Evolutionary conservation across 176 grass and related monocot genomes (phyloP), one percentile per base, ranked within the genome.

Genomic region (Triticum timopheevii): DNA sequence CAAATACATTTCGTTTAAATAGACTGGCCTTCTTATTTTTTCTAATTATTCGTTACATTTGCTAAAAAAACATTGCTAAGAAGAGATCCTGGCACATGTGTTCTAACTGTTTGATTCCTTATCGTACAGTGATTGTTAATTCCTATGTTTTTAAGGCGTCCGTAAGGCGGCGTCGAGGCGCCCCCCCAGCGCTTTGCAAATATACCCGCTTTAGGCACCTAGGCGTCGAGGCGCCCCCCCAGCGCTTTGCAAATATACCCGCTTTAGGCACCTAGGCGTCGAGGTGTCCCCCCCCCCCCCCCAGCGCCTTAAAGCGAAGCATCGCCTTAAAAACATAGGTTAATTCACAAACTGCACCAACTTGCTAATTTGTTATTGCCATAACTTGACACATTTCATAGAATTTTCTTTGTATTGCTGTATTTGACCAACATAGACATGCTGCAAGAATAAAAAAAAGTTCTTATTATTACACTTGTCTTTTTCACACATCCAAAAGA

Each of bases 401-500:
- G 8, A 5, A 8, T 73, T 87, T 83, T 64, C 78, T 82, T 81
- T 13, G 11, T 74, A 73, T 54, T 28, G 3, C 58, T 73, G 24
- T 78, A 76, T 44, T 31, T 76, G 28, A 56, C 7, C 22, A 31
- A 20, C 16, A 52, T 86, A 63, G 73, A 35, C 50, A 33, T 40
- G 54, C 62, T 80, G 5, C 22, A 8, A 40, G 40, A 27, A 38
- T 54, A 83, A 30, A 30, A 82, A 77, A 40, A 7, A 80, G 36
- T 22, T 28, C 20, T 67, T 61, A 65, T 49, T 15, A 24, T 27
- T 83, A 78, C 24, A 62, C 15, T 52, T 79, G 22, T 12, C 76
- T 42, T 80, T 85, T 80, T 80, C 61, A 77, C 62, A 56, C 35
- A 6, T 9, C 71, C 1, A 56, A 65, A 81, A 61, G 11, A 89